Conservation (phyloP, 139 green algal species). For the Auxenochlorella pyrenoidosa region DNA sequence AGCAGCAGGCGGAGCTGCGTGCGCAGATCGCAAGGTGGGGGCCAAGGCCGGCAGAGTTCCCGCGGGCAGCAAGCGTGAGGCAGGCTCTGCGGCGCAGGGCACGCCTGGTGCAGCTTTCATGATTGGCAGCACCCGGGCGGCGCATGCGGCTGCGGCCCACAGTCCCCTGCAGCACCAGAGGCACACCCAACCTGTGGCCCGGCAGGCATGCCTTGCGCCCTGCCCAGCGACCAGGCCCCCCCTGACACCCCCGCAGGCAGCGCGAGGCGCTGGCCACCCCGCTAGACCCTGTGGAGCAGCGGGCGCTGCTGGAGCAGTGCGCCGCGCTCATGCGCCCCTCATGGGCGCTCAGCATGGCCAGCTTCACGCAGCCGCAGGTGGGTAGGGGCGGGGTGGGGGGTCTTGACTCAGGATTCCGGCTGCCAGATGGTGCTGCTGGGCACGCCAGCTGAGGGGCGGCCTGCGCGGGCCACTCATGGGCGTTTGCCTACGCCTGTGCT, state of each 20-base stretch:
- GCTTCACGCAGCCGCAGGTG: conserved; percentile 12
- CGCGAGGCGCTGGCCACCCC: conserved; percentile 24
- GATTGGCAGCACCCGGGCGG: too few relatives aligned
- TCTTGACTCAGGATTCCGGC: too few relatives aligned
- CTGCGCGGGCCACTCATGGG: too few relatives aligned
- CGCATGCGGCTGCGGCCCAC: too few relatives aligned
- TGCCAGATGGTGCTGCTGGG: not conserved
- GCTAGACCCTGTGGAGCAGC: conserved; percentile 4
- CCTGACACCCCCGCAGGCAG: not conserved
- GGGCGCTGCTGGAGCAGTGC: conserved; percentile 26
- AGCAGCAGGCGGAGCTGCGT: not conserved
- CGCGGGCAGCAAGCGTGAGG: too few relatives aligned
- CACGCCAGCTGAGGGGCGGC: too few relatives aligned
- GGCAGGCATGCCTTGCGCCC: too few relatives aligned
- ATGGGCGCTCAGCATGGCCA: conserved; percentile 15
- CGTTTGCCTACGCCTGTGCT: not conserved
- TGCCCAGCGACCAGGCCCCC: too few relatives aligned
- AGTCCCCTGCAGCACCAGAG: too few relatives aligned
- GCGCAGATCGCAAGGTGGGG: conserved; percentile 1
- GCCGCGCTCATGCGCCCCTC: conserved; percentile 14
- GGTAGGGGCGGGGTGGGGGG: not conserved
- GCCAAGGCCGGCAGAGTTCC: not conserved
- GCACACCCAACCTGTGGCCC: too few relatives aligned
- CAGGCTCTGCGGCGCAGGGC: too few relatives aligned
- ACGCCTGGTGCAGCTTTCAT: too few relatives aligned